Evolutionary conservation across 2,329 filamentous ascomycete genomes (phyloP).

Genomic region (Aureobasidium sp.): DNA sequence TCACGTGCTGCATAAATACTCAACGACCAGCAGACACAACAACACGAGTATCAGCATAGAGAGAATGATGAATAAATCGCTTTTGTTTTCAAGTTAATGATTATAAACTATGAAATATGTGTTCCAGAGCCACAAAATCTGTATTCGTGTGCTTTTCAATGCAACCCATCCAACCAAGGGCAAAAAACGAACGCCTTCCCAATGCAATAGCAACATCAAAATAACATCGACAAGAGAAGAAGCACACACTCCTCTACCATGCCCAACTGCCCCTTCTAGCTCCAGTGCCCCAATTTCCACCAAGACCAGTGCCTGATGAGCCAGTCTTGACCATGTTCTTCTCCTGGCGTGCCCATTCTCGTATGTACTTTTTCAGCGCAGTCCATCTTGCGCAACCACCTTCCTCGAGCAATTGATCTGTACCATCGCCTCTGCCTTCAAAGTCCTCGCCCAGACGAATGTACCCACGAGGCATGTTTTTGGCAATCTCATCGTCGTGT

Average conservation of each 20-base stretch:
- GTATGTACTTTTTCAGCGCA: constrained; percentile 74
- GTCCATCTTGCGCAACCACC: constrained; percentile 68
- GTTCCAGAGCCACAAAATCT: background rate
- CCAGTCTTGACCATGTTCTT: constrained; percentile 52
- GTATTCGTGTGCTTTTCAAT: background rate
- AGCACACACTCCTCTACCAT: constrained; percentile 17
- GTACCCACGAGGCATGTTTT: constrained; percentile 59
- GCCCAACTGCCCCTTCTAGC: constrained; percentile 45
- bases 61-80: background rate
- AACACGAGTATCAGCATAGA: background rate
- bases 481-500: constrained; percentile 59
- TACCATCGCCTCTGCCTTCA: constrained; percentile 29
- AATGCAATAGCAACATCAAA: background rate
- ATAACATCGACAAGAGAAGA: background rate
- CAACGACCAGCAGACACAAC: background rate
- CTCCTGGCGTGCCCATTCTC: constrained; percentile 85
- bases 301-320: constrained; percentile 17
- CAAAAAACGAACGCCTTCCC: background rate
- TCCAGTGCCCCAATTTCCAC: constrained; percentile 36
- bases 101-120: background rate
- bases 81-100: background rate
- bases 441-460: constrained; percentile 51
- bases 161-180: background rate
- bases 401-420: constrained; percentile 31
- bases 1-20: constrained; percentile 3